Evolutionary conservation across 192 early-diverging fungal species (phyloP), one percentile per base, ranked within the genome.

Genomic region (Cladochytrium replicatum): DNA sequence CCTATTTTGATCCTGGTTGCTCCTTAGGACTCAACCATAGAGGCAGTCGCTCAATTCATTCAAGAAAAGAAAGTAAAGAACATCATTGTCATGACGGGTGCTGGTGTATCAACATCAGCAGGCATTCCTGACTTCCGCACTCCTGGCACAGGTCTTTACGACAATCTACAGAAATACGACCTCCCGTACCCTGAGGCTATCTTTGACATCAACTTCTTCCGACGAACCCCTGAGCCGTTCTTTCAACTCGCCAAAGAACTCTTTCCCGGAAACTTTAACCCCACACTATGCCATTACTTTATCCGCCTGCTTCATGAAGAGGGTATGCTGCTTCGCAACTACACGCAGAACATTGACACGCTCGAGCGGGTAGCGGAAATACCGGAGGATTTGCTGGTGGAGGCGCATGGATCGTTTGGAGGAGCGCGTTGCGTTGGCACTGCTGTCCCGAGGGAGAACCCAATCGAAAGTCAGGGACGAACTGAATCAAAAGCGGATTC

Each of bases 281-380:
- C 95, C 0, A 94, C 94, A 0, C 60, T 74, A 41, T 80, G 79
- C 4, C 94, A 98, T 52, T 88, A 91, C 49, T 91, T 98, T 51
- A 71, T 98, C 29, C 70, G 69, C 7, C 69, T 92, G 29, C 56
- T 98, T 25, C 74, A 69, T 13, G 60, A 86, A 25, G 80, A 84
- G 46, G 69, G 78, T 0, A 13, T 87, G 23, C 71, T 98, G 9
- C 67, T 83, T 23, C 67, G 91, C 24, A 83, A 85, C 46, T 95
- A 88, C 61, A 97, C 93, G 19, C 95, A 98, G 61, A 99, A 99
- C 57, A 94, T 99, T 48, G 95, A 99, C 68, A 89, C 83, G 6
- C 63, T 99, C 11, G 95, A 99, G 65, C 79, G 88, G 6, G 52
- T 85, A 0, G 83, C 92, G 6, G 91, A 91, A 5, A 54, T 97